A percentile compares a stretch with the other conserved stretches of the same genome.
Evolutionary conservation across 345 rosid genomes (phyloP).

Genomic region (Populus davidiana): DNA sequence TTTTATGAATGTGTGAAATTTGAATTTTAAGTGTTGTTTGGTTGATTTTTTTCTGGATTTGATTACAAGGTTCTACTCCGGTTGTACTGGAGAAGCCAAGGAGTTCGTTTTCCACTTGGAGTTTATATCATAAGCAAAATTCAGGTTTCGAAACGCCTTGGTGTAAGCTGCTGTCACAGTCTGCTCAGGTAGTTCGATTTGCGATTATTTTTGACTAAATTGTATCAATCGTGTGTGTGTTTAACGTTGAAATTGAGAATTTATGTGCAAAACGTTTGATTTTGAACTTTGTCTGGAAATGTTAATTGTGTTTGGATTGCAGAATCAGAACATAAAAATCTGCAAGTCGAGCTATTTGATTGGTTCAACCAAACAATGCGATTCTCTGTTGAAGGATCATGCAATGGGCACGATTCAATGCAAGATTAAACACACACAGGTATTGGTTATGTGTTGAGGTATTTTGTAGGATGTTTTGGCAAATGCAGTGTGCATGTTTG

Average conservation of each 20-base stretch:
- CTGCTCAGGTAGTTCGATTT: constrained; percentile 51
- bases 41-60: constrained; percentile 13
- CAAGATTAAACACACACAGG: constrained; percentile 69
- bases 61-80: constrained; percentile 53
- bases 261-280: not conserved
- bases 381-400: constrained; percentile 50
- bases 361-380: constrained; percentile 60
- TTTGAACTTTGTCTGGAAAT: not conserved
- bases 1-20: not conserved
- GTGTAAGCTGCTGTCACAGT: constrained; percentile 76
- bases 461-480: not conserved
- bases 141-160: constrained; percentile 49
- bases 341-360: constrained; percentile 38
- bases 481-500: not conserved
- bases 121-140: constrained; percentile 43
- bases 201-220: not conserved
- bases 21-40: not conserved
- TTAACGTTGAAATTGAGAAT: not conserved
- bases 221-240: not conserved
- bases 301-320: constrained; percentile 24
- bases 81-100: constrained; percentile 48
- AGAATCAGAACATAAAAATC: constrained; percentile 61
- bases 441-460: constrained; percentile 13
- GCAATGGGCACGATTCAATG: constrained; percentile 43
- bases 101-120: constrained; percentile 48